Percentiles rank a stretch among this genome's conserved stretches.
phyloP scores from a whole-genome alignment of 164 flowering plant species.

The Pachysandra terminalis region DNA sequence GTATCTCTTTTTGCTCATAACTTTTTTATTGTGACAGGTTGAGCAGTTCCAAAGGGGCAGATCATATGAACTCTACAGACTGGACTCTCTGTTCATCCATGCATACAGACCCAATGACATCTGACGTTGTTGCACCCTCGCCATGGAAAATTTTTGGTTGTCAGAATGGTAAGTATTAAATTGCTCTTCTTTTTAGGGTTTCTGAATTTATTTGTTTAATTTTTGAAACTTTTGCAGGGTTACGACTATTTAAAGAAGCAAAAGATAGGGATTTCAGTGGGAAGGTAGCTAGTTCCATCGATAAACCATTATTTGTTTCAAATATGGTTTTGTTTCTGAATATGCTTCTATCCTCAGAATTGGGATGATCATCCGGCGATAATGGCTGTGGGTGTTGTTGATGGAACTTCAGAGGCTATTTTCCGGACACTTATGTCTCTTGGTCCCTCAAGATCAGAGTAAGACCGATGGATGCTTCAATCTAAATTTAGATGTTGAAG shows the following conservation, averaged over 20 bases:
- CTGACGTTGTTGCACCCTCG: conserved; percentile 89
- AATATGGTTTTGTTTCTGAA: conserved; percentile 14
- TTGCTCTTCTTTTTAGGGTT: conserved; percentile 6
- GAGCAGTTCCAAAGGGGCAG: conserved; percentile 30
- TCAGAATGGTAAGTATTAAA: conserved; percentile 55
- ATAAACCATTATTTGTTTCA: conserved; percentile 3
- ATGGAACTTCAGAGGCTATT: conserved; percentile 79
- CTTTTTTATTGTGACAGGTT: conserved; percentile 34
- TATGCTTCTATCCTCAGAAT: conserved; percentile 30
- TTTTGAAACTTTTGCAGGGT: conserved; percentile 39
- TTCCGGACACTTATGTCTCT: conserved; percentile 84
- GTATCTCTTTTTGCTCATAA: neutral
- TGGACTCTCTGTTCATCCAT: conserved; percentile 60
- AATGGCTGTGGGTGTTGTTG: conserved; percentile 94
- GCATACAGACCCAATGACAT: conserved; percentile 44
- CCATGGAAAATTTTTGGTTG: conserved; percentile 95
- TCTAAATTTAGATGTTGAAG: neutral
- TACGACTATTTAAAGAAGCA: conserved; percentile 86
- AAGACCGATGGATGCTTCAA: conserved; percentile 26
- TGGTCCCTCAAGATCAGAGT: conserved; percentile 91
- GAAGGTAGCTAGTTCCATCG: conserved; percentile 24
- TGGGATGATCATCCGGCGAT: conserved; percentile 94
- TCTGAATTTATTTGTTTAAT: conserved; percentile 6
- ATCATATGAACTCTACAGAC: conserved; percentile 39
- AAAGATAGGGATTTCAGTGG: conserved; percentile 55